Percentiles rank a stretch among this genome's conserved stretches.
Evolutionary conservation across 2,329 filamentous ascomycete genomes (phyloP).

Genomic region (Didymella keratinophila): DNA sequence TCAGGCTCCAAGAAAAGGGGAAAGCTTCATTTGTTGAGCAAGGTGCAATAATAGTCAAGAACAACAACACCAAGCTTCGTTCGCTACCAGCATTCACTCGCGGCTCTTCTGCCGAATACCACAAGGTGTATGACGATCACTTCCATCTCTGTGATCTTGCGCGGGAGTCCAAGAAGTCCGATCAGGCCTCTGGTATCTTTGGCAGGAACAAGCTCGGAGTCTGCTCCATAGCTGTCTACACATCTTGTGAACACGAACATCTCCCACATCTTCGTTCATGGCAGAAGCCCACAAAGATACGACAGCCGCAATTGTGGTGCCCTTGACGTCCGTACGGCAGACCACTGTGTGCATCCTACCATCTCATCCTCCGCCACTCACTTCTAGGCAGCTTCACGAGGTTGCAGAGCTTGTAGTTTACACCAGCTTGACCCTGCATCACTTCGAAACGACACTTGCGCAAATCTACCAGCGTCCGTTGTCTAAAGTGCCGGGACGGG

Average conservation of each 20-base stretch:
- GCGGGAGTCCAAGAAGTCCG: not conserved
- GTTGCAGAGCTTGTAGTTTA: not conserved
- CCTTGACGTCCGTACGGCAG: not conserved
- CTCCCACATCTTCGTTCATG: not conserved
- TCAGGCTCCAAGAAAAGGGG: not conserved
- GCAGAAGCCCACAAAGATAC: not conserved
- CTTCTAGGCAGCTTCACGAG: not conserved
- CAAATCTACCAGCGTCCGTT: not conserved
- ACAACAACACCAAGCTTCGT: not conserved
- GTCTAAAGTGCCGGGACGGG: slow-evolving; percentile 5
- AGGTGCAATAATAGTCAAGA: not conserved
- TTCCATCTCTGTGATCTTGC: not conserved
- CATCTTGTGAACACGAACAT: no score
- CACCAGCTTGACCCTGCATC: slow-evolving; percentile 3
- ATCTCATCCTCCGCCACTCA: not conserved
- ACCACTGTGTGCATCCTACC: not conserved
- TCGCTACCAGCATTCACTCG: not conserved
- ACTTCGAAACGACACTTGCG: slow-evolving; percentile 5
- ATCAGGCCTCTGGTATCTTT: not conserved
- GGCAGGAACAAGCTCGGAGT: not conserved
- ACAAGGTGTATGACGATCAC: not conserved
- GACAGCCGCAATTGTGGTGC: not conserved
- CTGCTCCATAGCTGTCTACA: not conserved
- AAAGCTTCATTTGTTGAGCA: not conserved
- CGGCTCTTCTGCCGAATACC: not conserved